These are phyloP conservation scores for Mastigamoeba balamuthi DNA, from an alignment of 78 protist species.

Conservation along the genomic window DNA sequence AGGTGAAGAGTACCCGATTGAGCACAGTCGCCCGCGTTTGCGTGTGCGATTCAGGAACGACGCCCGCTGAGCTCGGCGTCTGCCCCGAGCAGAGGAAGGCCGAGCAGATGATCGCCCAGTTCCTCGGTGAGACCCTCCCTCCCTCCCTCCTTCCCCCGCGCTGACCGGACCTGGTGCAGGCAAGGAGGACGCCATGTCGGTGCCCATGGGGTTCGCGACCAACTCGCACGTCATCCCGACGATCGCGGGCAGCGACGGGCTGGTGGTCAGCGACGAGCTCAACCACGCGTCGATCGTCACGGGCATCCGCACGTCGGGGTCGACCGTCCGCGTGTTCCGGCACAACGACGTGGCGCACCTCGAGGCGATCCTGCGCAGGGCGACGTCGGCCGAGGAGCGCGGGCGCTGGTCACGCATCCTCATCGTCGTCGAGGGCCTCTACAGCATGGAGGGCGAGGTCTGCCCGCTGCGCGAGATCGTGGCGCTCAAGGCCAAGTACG, in stretches of 20 bases:
- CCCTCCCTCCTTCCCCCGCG: no score
- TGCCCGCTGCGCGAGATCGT: conserved; percentile 63
- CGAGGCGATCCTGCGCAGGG: conserved; percentile 67
- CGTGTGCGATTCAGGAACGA: no score
- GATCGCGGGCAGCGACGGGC: conserved; percentile 60
- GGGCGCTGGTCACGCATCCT: no score
- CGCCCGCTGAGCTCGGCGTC: conserved; percentile 4
- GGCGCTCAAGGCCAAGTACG: conserved; percentile 85
- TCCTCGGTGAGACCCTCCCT: conserved; percentile 81
- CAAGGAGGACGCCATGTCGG: conserved; percentile 72
- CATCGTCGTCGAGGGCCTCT: conserved; percentile 93
- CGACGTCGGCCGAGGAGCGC: no score
- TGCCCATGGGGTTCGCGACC: conserved; percentile 98
- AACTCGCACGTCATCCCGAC: conserved; percentile 87
- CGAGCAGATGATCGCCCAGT: conserved; percentile 77
- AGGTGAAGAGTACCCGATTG: no score
- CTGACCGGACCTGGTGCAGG: no score
- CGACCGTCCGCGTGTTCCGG: conserved; percentile 72
- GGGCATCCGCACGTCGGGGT: conserved; percentile 87
- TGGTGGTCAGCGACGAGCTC: conserved; percentile 78
- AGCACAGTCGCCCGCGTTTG: no score
- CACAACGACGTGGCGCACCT: conserved; percentile 87
- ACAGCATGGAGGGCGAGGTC: conserved; percentile 96
- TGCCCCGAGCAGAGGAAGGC: conserved; percentile 1
- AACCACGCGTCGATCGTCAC: conserved; percentile 92